These are phyloP conservation scores for Trichoderma endophyticum DNA, from an alignment of 2,329 filamentous ascomycete species.

Conservation along the genomic window DNA sequence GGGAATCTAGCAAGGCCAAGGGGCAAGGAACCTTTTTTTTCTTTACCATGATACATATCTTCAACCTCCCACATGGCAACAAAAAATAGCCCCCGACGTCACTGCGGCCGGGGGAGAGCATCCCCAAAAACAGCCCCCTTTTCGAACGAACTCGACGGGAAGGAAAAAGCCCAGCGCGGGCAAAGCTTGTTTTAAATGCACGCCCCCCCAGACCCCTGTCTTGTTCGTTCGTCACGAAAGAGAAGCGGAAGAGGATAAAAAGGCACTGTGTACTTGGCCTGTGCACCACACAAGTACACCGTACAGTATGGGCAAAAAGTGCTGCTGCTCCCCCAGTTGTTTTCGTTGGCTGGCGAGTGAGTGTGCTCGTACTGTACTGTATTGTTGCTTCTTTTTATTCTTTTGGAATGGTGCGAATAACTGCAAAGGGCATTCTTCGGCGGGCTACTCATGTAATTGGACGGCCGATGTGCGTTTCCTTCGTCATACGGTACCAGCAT, in stretches of 20 bases:
- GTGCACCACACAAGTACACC: not conserved
- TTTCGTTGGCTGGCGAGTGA: not conserved
- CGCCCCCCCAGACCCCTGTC: not conserved
- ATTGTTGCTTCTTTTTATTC: not conserved
- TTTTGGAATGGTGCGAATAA: not conserved
- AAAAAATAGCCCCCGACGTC: not conserved
- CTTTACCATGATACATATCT: not conserved
- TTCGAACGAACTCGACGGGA: not conserved
- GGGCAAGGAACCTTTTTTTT: not conserved
- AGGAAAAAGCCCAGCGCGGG: not conserved
- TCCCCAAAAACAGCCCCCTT: not conserved
- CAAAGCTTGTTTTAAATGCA: slow-evolving; percentile 8
- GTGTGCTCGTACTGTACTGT: not conserved
- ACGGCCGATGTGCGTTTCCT: not conserved
- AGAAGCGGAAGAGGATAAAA: not conserved
- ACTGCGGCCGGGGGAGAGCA: not conserved
- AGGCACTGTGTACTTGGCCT: not conserved
- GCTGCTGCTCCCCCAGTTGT: not conserved
- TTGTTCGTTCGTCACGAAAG: not conserved
- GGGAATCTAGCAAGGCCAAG: not conserved
- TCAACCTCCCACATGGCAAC: not conserved
- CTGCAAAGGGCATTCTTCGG: not conserved
- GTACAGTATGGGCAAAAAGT: not conserved
- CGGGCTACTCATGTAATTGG: not conserved
- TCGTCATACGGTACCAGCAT: not conserved